These are phyloP conservation scores for Cladophialophora psammophila DNA, from an alignment of 2,329 filamentous ascomycete genomes.

Conservation along the genomic window DNA sequence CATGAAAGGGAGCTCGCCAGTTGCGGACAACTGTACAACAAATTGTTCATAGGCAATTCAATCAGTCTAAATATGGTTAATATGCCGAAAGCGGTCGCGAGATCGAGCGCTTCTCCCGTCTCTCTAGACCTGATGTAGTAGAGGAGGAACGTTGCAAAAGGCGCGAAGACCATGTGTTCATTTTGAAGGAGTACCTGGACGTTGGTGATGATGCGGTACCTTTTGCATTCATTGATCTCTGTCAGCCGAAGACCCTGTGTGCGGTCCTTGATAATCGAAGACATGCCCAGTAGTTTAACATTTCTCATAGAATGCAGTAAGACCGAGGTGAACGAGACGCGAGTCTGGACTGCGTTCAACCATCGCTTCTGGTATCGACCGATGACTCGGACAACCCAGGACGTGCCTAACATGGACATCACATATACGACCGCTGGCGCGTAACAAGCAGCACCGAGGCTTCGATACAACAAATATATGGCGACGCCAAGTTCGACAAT, in stretches of 20 bases:
- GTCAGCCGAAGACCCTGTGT: constrained; percentile 51
- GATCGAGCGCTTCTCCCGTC: constrained; percentile 23
- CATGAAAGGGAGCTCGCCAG: constrained; percentile 35
- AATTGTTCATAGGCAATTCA: constrained; percentile 19
- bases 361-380: constrained; percentile 53
- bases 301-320: constrained; percentile 61
- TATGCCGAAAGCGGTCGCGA: constrained; percentile 30
- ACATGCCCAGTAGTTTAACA: constrained; percentile 60
- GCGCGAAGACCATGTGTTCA: constrained; percentile 29
- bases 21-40: constrained; percentile 23
- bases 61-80: constrained; percentile 34
- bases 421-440: constrained; percentile 52
- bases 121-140: constrained; percentile 28
- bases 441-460: constrained; percentile 53
- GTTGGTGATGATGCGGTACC: constrained; percentile 46
- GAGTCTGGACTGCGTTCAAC: constrained; percentile 59
- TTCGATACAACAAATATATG: constrained; percentile 51
- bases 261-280: constrained; percentile 48
- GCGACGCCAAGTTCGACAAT: constrained; percentile 55
- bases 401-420: constrained; percentile 24
- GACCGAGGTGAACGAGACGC: constrained; percentile 57
- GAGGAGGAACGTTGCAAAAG: constrained; percentile 34
- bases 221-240: constrained; percentile 52
- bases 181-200: constrained; percentile 31
- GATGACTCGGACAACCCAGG: constrained; percentile 42